phyloP scores from a whole-genome alignment of 352 stramenopile genomes.

The Phytopythium chamaehyphon region DNA sequence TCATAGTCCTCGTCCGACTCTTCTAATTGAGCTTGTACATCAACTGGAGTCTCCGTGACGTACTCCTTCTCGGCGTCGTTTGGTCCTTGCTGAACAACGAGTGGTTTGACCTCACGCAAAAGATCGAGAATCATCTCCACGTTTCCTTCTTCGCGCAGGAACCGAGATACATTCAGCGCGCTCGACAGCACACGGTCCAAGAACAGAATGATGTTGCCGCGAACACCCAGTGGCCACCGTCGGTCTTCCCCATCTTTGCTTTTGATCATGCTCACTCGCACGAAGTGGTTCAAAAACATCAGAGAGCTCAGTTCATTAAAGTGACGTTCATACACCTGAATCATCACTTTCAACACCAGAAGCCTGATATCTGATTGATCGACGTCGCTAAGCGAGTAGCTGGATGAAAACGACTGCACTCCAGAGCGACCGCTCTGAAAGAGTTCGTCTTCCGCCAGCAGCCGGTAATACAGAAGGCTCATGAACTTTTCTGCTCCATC shows the following conservation, averaged over 20 bases:
- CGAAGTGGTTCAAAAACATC: slow-evolving; percentile 78
- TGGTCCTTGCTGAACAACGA: slow-evolving; percentile 60
- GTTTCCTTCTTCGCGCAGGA: slow-evolving; percentile 70
- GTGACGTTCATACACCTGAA: slow-evolving; percentile 81
- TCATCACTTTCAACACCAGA: slow-evolving; percentile 85
- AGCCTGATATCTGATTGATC: slow-evolving; percentile 73
- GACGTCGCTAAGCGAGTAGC: slow-evolving; percentile 31
- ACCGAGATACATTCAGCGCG: slow-evolving; percentile 73
- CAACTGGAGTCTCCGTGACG: slow-evolving; percentile 46
- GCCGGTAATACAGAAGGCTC: slow-evolving; percentile 82
- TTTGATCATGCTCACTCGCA: slow-evolving; percentile 77
- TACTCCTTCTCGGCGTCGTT: slow-evolving; percentile 72
- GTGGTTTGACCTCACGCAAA: slow-evolving; percentile 70
- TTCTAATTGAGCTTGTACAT: slow-evolving; percentile 50
- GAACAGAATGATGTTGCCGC: slow-evolving; percentile 82
- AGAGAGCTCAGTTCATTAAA: slow-evolving; percentile 74
- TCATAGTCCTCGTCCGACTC: slow-evolving; percentile 55
- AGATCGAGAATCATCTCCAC: slow-evolving; percentile 74
- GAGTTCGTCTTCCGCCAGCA: slow-evolving; percentile 65
- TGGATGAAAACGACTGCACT: slow-evolving; percentile 13
- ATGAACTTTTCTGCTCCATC: slow-evolving; percentile 77
- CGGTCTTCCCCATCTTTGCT: slow-evolving; percentile 33
- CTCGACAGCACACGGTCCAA: slow-evolving; percentile 78
- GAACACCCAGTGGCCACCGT: slow-evolving; percentile 68
- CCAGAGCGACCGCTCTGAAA: slow-evolving; percentile 4